Percentiles rank a stretch among this genome's conserved stretches.
Conservation (phyloP, 352 stramenopile species). For the Phytophthora cryptogea region DNA sequence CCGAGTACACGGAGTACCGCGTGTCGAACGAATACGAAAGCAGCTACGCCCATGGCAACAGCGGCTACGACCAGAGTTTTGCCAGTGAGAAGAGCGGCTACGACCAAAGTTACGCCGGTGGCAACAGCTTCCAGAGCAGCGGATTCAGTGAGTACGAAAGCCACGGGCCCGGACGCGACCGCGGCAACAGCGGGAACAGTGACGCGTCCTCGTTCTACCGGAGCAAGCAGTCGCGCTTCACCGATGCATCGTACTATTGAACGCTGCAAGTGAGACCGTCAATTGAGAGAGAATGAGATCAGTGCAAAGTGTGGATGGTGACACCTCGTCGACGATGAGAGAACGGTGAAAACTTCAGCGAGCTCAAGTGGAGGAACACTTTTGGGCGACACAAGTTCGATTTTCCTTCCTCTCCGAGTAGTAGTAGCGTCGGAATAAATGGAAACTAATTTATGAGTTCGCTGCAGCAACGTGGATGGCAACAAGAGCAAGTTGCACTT, state of each 20-base stretch:
- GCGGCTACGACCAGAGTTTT: constrained; percentile 27
- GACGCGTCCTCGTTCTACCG: constrained; percentile 41
- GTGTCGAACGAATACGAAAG: constrained; percentile 32
- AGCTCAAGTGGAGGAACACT: constrained; percentile 20
- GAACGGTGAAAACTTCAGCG: constrained; percentile 12
- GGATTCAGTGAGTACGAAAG: constrained; percentile 47
- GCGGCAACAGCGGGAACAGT: constrained; percentile 22
- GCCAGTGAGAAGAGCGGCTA: constrained; percentile 31
- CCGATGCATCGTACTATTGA: constrained; percentile 42
- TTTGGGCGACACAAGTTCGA: neutral
- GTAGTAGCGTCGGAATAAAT: constrained; percentile 35
- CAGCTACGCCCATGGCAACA: constrained; percentile 16
- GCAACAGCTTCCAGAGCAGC: constrained; percentile 40
- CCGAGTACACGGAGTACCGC: constrained; percentile 35
- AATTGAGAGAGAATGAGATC: constrained; percentile 16
- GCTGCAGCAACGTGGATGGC: constrained; percentile 14
- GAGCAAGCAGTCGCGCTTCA: constrained; percentile 28
- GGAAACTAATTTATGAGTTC: constrained; percentile 50
- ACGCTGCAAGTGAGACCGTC: neutral
- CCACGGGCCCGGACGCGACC: constrained; percentile 7
- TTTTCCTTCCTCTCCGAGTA: constrained; percentile 7
- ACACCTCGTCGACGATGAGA: constrained; percentile 1
- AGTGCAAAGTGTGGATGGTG: constrained; percentile 4
- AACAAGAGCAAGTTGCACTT: neutral
- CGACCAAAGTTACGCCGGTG: constrained; percentile 18